Evolutionary conservation across 2,329 filamentous ascomycete genomes (phyloP).

Genomic region (Colletotrichum sp.): DNA sequence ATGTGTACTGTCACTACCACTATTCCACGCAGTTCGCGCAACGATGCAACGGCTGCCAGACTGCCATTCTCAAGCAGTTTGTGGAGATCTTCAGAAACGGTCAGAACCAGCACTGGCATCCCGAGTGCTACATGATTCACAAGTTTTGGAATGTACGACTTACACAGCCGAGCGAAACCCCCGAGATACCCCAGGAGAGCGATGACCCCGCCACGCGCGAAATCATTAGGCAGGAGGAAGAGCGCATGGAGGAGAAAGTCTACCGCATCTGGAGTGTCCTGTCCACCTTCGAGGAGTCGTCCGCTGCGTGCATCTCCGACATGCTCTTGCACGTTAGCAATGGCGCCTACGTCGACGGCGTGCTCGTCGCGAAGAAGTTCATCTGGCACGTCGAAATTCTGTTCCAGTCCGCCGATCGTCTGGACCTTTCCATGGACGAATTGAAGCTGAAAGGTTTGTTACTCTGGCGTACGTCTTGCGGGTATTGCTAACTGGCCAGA

Average conservation of each 20-base stretch:
- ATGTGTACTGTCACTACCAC: slow-evolving; percentile 98
- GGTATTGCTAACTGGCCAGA: neutral
- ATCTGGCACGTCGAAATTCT: slow-evolving; percentile 95
- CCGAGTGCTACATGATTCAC: slow-evolving; percentile 99
- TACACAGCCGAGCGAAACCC: slow-evolving; percentile 61
- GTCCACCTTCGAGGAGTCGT: slow-evolving; percentile 96
- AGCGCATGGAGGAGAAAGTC: slow-evolving; percentile 96
- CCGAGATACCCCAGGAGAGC: slow-evolving; percentile 47
- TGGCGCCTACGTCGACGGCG: slow-evolving; percentile 92
- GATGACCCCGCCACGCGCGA: slow-evolving; percentile 70
- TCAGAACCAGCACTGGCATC: slow-evolving; percentile 98
- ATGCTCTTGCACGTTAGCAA: slow-evolving; percentile 99
- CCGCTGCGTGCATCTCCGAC: slow-evolving; percentile 96
- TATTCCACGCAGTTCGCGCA: slow-evolving; percentile 98
- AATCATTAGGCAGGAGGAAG: slow-evolving; percentile 82
- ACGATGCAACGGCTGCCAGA: slow-evolving; percentile 94
- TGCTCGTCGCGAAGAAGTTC: slow-evolving; percentile 93
- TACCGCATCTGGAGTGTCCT: slow-evolving; percentile 98
- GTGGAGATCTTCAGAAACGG: slow-evolving; percentile 98
- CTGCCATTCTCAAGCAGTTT: slow-evolving; percentile 97
- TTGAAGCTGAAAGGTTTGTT: slow-evolving; percentile 75
- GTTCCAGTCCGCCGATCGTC: slow-evolving; percentile 84
- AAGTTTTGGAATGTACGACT: slow-evolving; percentile 99
- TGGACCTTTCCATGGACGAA: slow-evolving; percentile 75
- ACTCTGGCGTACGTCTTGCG: slow-evolving; percentile 24